Evolutionary conservation across 495 filamentous ascomycete genomes (phyloP).

Genomic region (Cercophora samala): DNA sequence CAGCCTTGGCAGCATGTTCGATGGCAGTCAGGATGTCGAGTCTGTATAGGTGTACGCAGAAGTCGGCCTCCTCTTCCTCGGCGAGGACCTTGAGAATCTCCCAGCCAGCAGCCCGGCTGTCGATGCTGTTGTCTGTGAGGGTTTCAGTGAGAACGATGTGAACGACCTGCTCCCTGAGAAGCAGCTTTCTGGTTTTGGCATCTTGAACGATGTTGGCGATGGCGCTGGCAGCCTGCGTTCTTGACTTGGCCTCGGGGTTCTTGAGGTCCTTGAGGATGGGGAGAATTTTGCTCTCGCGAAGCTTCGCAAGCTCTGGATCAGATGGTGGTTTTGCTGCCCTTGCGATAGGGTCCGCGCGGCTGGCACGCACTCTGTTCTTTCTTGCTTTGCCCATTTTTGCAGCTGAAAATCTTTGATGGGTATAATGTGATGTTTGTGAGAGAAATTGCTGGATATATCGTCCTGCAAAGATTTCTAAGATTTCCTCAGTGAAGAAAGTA

Average conservation of each 20-base stretch:
- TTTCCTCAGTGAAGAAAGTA: neutral
- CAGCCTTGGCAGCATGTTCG: slow-evolving; percentile 47
- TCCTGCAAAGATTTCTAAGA: neutral
- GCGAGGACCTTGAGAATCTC: slow-evolving; percentile 56
- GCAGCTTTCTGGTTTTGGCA: slow-evolving; percentile 53
- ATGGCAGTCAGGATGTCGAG: slow-evolving; percentile 56
- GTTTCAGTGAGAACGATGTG: slow-evolving; percentile 57
- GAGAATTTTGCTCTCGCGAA: slow-evolving; percentile 55
- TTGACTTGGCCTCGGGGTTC: slow-evolving; percentile 51
- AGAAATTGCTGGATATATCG: neutral
- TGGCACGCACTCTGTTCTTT: slow-evolving; percentile 36
- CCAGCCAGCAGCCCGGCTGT: slow-evolving; percentile 59
- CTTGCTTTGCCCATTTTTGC: slow-evolving; percentile 44
- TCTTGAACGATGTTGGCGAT: slow-evolving; percentile 60
- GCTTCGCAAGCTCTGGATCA: slow-evolving; percentile 53
- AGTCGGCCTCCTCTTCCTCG: slow-evolving; percentile 57
- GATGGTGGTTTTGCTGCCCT: slow-evolving; percentile 52
- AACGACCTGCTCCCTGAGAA: slow-evolving; percentile 59
- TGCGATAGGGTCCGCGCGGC: slow-evolving; percentile 45
- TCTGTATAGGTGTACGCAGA: slow-evolving; percentile 59
- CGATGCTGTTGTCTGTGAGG: slow-evolving; percentile 54
- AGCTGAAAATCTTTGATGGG: neutral
- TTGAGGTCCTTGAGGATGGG: slow-evolving; percentile 55
- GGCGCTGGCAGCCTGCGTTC: slow-evolving; percentile 51
- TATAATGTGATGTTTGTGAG: neutral